Percentiles rank a stretch among this genome's conserved stretches.
These are phyloP conservation scores for Pistacia integerrima DNA, from an alignment of 345 rosid species.

Conservation along the genomic window DNA sequence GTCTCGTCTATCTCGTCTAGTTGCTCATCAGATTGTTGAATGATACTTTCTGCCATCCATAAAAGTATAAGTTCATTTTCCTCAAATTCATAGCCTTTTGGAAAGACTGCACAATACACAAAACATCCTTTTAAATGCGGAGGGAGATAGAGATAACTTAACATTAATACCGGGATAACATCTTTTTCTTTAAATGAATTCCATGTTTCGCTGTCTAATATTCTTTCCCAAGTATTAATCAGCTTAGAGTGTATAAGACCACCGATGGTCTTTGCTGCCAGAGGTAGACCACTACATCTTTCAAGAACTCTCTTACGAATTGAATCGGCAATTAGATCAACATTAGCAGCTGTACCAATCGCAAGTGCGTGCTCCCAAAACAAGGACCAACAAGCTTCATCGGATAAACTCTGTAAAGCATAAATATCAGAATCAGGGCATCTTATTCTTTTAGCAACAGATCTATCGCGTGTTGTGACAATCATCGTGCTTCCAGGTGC, in stretches of 20 bases:
- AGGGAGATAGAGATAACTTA: slow-evolving; percentile 6
- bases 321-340: too few relatives aligned
- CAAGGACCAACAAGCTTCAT: too few relatives aligned
- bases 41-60: slow-evolving; percentile 6
- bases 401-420: too few relatives aligned
- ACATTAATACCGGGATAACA: background rate
- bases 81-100: background rate
- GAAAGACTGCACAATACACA: background rate
- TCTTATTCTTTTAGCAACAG: too few relatives aligned
- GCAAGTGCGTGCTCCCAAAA: too few relatives aligned
- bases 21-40: background rate
- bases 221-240: background rate
- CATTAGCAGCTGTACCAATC: too few relatives aligned
- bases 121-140: background rate
- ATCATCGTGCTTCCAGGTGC: too few relatives aligned
- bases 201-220: background rate
- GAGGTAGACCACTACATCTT: background rate
- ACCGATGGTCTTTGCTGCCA: background rate
- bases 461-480: too few relatives aligned
- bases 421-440: too few relatives aligned
- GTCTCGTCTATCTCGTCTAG: background rate
- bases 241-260: background rate
- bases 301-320: background rate
- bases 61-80: background rate
- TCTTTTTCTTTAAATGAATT: background rate